Evolutionary conservation across 805 yeast genomes (phyloP), one percentile per base, ranked within the genome.

Genomic region (Kodamaea fukazawae): DNA sequence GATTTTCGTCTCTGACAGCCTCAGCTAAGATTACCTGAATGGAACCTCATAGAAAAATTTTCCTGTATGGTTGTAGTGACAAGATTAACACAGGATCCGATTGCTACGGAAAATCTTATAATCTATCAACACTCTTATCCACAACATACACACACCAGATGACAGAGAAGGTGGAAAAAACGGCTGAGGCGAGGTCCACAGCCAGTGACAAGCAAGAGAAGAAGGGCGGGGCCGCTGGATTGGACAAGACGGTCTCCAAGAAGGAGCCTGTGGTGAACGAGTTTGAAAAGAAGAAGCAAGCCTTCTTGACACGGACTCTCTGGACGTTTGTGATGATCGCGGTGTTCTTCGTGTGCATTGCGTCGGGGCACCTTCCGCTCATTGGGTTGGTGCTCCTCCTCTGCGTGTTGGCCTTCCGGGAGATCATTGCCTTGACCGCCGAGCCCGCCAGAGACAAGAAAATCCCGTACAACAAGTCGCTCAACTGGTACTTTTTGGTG

Each of bases 291-390:
- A 86, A 86, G 66, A 83, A 81, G 50, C 90, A 82, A 64, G 84
- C 90, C 31, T 89, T 93, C 55, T 59, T 89, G 34, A 86, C 89
- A 17, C 79, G 99, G 50, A 83, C 98, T 3, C 70, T 86, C 34
- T 93, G 98, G 98, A 86, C 97, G 0, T 62, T 93, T 52, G 88
- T 93, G 12, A 90, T 93, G 97, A 83, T 93, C 44, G 62, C 71
- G 12, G 79, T 79, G 4, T 84, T 89, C 61, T 78, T 87, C 45
- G 63, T 75, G 28, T 72, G 85, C 17, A 67, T 90, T 34, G 81
- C 86, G 20, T 77, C 90, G 7, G 99, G 99, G 30, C 98, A 90
- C 57, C 67, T 85, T 40, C 81, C 89, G 71, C 76, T 89, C 38
- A 85, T 90, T 43, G 60, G 76, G 4, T 68, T 86, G 43, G 88